Conservation (phyloP, 805 yeast genomes). For the Nakazawaea wyomingensis region DNA sequence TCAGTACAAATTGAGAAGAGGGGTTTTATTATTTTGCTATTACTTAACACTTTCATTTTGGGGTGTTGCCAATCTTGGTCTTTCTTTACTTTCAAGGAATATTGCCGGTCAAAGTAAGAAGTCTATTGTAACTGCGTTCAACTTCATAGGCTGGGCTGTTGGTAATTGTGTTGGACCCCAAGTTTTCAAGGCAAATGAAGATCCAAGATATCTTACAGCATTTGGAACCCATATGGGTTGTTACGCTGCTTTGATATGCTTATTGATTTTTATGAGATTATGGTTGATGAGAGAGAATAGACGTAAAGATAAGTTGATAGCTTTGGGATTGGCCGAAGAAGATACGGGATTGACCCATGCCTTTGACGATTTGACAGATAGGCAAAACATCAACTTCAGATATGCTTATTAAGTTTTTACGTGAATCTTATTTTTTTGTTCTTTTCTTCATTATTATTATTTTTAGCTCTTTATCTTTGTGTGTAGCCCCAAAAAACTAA, state of each 20-base stretch:
- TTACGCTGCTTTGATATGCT: slow-evolving; percentile 21
- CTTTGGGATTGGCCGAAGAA: slow-evolving; percentile 14
- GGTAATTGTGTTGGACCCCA: slow-evolving; percentile 19
- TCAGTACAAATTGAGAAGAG: slow-evolving; percentile 18
- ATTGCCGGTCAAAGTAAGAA: slow-evolving; percentile 27
- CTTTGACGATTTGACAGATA: slow-evolving; percentile 25
- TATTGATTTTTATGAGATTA: slow-evolving; percentile 23
- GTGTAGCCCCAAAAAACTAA: no score
- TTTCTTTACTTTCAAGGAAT: slow-evolving; percentile 21
- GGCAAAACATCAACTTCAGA: slow-evolving; percentile 20
- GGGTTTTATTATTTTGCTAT: slow-evolving; percentile 24
- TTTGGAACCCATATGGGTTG: slow-evolving; percentile 22
- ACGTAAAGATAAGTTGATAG: slow-evolving; percentile 17
- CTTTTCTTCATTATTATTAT: no score
- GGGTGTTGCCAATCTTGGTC: slow-evolving; percentile 20
- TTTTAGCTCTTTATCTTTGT: no score
- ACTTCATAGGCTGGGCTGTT: slow-evolving; percentile 19
- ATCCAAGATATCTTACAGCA: slow-evolving; percentile 16
- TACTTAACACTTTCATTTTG: slow-evolving; percentile 24
- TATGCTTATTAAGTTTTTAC: slow-evolving; percentile 13
- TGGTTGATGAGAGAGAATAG: slow-evolving; percentile 22
- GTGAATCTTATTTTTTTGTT: no score
- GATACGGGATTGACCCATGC: slow-evolving; percentile 19
- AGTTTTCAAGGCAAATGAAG: slow-evolving; percentile 17
- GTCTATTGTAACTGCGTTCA: slow-evolving; percentile 18